Conservation (phyloP, 2,329 filamentous ascomycete species). For the Oidium heveae region DNA sequence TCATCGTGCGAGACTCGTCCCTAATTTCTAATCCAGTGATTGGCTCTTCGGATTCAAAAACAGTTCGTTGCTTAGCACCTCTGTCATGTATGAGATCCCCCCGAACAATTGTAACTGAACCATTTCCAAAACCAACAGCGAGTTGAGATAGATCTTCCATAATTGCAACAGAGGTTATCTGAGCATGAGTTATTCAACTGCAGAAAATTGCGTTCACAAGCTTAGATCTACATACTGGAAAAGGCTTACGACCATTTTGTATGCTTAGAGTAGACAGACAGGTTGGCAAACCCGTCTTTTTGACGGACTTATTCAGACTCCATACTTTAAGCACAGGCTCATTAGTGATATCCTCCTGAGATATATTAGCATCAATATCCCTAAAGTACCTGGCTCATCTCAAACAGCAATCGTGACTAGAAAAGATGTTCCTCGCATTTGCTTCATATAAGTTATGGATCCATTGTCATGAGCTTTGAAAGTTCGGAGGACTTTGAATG, state of each 20-base stretch:
- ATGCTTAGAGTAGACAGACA: constrained; percentile 71
- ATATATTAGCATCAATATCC: constrained; percentile 10
- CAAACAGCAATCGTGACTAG: constrained; percentile 54
- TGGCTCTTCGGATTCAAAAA: constrained; percentile 91
- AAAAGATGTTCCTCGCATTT: constrained; percentile 65
- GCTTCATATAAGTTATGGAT: constrained; percentile 73
- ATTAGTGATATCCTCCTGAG: constrained; percentile 58
- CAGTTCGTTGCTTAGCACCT: constrained; percentile 76
- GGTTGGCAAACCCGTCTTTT: constrained; percentile 72
- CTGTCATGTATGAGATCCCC: constrained; percentile 90
- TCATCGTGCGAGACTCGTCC: constrained; percentile 34
- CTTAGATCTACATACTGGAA: constrained; percentile 39
- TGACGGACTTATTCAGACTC: constrained; percentile 81
- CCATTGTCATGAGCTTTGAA: constrained; percentile 68
- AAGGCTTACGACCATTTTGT: constrained; percentile 74
- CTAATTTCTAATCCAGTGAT: constrained; percentile 72
- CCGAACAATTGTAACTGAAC: constrained; percentile 74
- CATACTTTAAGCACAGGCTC: constrained; percentile 92
- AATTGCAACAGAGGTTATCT: constrained; percentile 72
- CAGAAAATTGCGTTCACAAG: not conserved
- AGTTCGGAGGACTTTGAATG: constrained; percentile 64
- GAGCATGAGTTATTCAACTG: not conserved
- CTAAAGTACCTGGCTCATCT: not conserved
- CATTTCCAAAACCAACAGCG: constrained; percentile 87
- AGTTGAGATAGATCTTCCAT: constrained; percentile 78